Evolutionary conservation across 2,329 filamentous ascomycete species (phyloP), one percentile per base, ranked within the genome.

Genomic region (Teratosphaeria epicoccoides): DNA sequence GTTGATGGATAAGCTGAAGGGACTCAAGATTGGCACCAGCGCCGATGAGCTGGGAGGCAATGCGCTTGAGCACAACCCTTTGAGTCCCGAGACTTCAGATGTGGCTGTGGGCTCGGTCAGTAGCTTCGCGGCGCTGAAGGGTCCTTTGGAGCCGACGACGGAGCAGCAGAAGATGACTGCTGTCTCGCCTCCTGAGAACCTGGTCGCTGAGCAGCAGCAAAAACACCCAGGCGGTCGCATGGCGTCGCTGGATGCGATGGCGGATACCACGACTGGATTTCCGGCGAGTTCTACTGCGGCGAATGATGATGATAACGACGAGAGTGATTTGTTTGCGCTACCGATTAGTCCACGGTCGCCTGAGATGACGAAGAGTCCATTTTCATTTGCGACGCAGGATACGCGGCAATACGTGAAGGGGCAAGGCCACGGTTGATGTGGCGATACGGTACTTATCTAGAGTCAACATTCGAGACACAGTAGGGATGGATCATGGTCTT

Each of bases 311-410:
- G 70, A 74, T 5, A 80, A 84, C 40, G 79, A 77, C 0, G 85
- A 88, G 58, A 88, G 95, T 53, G 90, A 87, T 40, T 75, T 95
- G 2, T 96, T 96, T 64, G 89, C 88, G 0, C 77, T 95, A 49
- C 88, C 88, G 1, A 81, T 95, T 71, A 91, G 87, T 62, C 89
- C 89, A 1, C 77, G 89, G 48, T 90, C 87, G 61, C 89, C 89
- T 0, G 88, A 94, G 59, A 88, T 93, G 75, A 82, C 83, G 49
- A 87, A 83, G 60, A 90, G 46, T 87, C 63, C 88, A 0, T 96
- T 95, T 64, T 80, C 78, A 3, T 80, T 83, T 65, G 60, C 56
- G 2, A 66, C 66, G n/a, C 61, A 66, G 43, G 72, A 74, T 55
- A 70, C 64, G 40, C 59, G 57, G 56, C 55, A 56, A 26, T 68